Evolutionary conservation across 192 early-diverging fungal genomes (phyloP).

Genomic region (Backusella circina): DNA sequence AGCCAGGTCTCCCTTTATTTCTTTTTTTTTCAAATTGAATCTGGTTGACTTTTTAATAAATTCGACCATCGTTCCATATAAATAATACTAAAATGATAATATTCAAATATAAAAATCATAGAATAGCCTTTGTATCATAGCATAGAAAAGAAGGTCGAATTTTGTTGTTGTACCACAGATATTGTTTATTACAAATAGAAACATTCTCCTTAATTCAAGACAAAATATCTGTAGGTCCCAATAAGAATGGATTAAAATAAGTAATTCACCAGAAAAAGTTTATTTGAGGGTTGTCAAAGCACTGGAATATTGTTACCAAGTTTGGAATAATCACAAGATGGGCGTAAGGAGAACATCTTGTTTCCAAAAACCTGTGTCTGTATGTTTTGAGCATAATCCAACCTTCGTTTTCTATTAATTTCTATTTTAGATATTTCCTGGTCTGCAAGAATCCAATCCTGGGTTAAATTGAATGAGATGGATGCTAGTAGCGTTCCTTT

Average conservation of each 20-base stretch:
- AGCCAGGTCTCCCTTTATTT: neutral
- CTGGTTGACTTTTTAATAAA: neutral
- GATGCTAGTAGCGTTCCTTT: neutral
- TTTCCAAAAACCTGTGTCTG: constrained; percentile 4
- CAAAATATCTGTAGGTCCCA: neutral
- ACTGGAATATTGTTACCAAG: neutral
- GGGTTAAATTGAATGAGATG: neutral
- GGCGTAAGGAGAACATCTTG: constrained; percentile 1
- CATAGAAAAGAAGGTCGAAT: neutral
- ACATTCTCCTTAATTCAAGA: neutral
- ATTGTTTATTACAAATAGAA: neutral
- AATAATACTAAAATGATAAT: neutral
- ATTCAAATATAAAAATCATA: neutral
- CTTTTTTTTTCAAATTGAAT: neutral
- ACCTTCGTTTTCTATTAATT: neutral
- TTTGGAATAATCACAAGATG: constrained; percentile 1
- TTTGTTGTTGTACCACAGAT: neutral
- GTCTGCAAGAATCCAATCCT: neutral
- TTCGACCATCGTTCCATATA: neutral
- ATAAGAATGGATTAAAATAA: neutral
- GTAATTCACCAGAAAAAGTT: neutral
- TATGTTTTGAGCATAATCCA: constrained; percentile 1
- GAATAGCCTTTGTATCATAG: neutral
- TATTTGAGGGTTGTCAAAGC: constrained; percentile 6
- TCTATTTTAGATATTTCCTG: neutral